Base-by-base conservation (phyloP, 2,329 filamentous ascomycete species). In the Tetracladium maxilliforme region DNA sequence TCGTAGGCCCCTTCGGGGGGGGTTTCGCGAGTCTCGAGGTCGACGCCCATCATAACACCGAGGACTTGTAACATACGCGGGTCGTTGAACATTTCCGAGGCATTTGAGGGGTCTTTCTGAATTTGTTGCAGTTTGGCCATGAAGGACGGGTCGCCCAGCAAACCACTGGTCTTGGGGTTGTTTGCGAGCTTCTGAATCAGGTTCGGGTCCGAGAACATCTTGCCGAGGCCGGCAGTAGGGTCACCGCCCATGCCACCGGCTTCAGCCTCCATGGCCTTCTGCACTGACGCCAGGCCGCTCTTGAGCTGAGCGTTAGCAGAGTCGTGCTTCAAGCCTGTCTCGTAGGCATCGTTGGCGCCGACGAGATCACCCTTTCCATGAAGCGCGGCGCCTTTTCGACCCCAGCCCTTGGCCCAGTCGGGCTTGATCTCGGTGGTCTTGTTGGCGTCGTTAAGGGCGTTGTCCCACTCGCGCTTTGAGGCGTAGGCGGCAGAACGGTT, bases 391-490 rank as follows among this genome's bases (percentile, higher is more conserved):
- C 87, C 90, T 52, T 94, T 94, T 32, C 90, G 75, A 30, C 80
- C 77, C 78, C 83, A 94, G 37, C 90, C 90, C 58, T 95, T 95
- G 31, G 83, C 74, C 90, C 90, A 98, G 61, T 95, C 90, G 9
- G 87, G 79, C 64, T 98, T 95, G 51, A 98, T 62, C 54, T 92
- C 71, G 28, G 79, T 92, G 4, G 83, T 90, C 66, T 94, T 94
- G 47, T 76, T 76, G 30, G 90, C 90, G 63, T 98, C 90, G 34
- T 78, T 65, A 14, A 95, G 60, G 12, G 90, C 90, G 38, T 77
- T 68, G 35, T 79, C 61, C 64, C 80, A 98, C 30, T 95, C 72
- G 51, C 75, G 82, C 54, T 93, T 79, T 26, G 90, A 94, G 22
- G 87, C 82, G 46, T 92, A 70, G 22, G 71, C 72, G 29, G 71